Evolutionary conservation across 164 flowering plant genomes (phyloP), one percentile per base, ranked within the genome.

Genomic region (Platanus orientalis): DNA sequence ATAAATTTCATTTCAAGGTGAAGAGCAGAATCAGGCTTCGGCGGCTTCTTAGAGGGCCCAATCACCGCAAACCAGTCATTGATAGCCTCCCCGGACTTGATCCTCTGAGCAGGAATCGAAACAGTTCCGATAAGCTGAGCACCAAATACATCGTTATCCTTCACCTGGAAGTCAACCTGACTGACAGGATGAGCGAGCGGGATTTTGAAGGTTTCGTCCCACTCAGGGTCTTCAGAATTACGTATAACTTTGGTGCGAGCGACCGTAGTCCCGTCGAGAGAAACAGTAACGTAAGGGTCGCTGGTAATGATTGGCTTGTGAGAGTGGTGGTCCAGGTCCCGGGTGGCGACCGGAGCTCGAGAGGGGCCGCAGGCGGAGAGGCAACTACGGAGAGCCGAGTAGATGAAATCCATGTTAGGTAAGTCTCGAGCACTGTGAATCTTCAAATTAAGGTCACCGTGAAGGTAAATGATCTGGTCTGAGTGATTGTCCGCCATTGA

Each of bases 61-160:
- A 70, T n/a, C 1, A 88, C 57, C 1, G 80, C 70, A 59, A 80
- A 84, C 92, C 88, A 83, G 6, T 54, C 84, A 36, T 54, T 16
- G 27, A 88, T 81, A 2, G 1, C 1, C 40, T 80, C 79, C 0
- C 91, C 90, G 56, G 80, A 4, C 16, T 27, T 44, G 34, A 91
- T 47, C 7, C 13, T 34, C 28, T 51, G 29, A 1, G 89, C 90
- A 6, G 85, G 61, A 49, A 91, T 62, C 16, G 27, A n/a, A 29
- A 63, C 84, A 0, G 44, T 66, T 16, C 97, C 96, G 52, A 91
- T 91, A 2, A 78, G 5, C 58, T 91, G 75, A 9, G 97, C 87
- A 2, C 96, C 97, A 36, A 91, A 85, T 9, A 83, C 24, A 58
- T 91, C 97, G 55, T 91, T 70, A 67, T 91, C 96, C 64, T 91